Evolutionary conservation across 2,329 filamentous ascomycete genomes (phyloP), one percentile per base, ranked within the genome.

Genomic region (Talaromyces pinophilus): DNA sequence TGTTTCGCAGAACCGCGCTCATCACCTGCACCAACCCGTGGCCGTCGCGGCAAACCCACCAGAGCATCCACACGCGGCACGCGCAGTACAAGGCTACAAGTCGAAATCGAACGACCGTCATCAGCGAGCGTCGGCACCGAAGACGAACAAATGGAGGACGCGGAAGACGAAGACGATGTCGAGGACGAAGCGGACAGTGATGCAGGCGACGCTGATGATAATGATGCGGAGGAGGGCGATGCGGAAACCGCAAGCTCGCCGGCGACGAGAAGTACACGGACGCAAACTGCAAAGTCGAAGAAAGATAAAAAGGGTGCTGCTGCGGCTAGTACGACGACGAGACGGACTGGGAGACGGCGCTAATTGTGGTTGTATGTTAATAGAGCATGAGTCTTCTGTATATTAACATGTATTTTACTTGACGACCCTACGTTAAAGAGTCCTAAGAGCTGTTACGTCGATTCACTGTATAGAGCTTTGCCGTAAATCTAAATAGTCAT

Each of bases 21-120:
- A 40, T 82, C 80, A 11, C 79, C 80, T 11, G 80, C 73, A 42
- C 80, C 80, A 0, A 76, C 77, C 30, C 77, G 78, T 72, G 78
- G 77, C 52, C 74, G 76, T 59, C 78, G 77, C 62, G 69, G 73
- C 35, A 76, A 71, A 46, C 75, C 78, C 48, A 73, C 76, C 17
- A 78, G 76, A 15, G 50, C 54, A 11, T 69, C 75, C 22, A 74
- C 72, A 6, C 73, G 80, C 62, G 74, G 77, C 33, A 79, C 76
- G 57, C 78, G 77, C 19, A 77, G 74, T 11, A 79, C 76, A 28
- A 75, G 73, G 52, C 70, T 81, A 13, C 79, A 81, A 59, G 76
- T 77, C 8, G 78, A 81, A 66, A 67, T 79, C 7, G 77, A 78
- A 50, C 68, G 65, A 22, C 71, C 65, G 62, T 72, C 71, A 62